Conservation (phyloP, 2,329 filamentous ascomycete species). For the Colletotrichum sp. region DNA sequence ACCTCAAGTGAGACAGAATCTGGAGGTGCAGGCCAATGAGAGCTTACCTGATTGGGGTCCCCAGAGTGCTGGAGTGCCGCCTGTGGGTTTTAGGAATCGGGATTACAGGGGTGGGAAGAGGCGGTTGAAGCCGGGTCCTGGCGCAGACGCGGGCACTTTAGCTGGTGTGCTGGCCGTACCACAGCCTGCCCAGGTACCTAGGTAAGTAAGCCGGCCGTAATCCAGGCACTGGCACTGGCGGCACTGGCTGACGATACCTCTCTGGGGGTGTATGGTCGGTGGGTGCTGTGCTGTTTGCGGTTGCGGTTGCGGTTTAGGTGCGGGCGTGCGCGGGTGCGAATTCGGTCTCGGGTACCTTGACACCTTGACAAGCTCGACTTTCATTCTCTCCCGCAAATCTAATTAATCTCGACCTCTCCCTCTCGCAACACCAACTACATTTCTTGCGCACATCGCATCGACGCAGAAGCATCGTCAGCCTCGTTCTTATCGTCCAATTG, state of each 20-base stretch:
- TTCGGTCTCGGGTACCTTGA: constrained; percentile 16
- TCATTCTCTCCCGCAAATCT: neutral
- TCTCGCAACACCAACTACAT: neutral
- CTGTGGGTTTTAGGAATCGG: neutral
- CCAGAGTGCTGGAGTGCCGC: neutral
- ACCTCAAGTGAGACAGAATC: neutral
- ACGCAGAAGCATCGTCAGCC: neutral
- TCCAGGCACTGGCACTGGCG: neutral
- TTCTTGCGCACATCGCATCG: neutral
- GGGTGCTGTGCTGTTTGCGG: neutral
- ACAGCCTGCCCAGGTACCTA: neutral
- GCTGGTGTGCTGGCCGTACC: neutral
- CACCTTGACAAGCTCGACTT: constrained; percentile 8
- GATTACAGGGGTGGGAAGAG: neutral
- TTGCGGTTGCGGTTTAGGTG: neutral
- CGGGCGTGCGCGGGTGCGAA: neutral
- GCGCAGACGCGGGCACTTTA: neutral
- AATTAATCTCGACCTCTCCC: neutral
- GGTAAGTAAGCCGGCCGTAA: neutral
- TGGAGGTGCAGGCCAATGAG: neutral
- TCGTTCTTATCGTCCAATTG: neutral
- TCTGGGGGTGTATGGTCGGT: neutral
- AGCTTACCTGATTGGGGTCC: neutral
- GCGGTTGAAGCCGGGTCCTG: neutral
- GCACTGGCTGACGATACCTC: neutral